These are phyloP conservation scores for Theileria luwenshuni DNA, from an alignment of 169 alveolate species.

Conservation along the genomic window DNA sequence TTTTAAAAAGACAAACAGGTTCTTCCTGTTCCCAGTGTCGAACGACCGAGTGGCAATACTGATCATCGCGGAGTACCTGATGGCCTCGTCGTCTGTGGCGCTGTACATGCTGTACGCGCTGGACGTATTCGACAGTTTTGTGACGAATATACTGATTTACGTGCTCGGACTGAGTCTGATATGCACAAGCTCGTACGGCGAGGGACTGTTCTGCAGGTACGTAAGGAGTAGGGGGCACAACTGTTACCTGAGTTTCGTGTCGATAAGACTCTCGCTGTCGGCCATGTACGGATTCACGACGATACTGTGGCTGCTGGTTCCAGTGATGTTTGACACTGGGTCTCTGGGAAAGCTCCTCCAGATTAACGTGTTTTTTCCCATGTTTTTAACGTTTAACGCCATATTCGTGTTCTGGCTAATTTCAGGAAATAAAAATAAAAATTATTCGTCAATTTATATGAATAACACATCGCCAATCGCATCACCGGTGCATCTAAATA, in stretches of 20 bases:
- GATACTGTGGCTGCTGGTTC: conserved; percentile 45
- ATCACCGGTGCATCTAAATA: neutral
- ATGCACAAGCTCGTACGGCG: conserved; percentile 42
- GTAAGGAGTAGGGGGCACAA: conserved; percentile 37
- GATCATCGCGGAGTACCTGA: conserved; percentile 17
- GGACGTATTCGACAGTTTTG: neutral
- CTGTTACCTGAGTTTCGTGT: conserved; percentile 31
- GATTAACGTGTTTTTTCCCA: conserved; percentile 31
- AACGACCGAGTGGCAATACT: conserved; percentile 19
- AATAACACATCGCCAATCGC: neutral
- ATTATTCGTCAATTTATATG: too few species aligned
- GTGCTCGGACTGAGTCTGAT: conserved; percentile 15
- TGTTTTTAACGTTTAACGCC: conserved; percentile 40
- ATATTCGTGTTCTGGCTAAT: conserved; percentile 46
- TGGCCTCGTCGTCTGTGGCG: conserved; percentile 13
- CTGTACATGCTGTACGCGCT: conserved; percentile 14
- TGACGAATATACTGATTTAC: neutral
- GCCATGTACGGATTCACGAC: conserved; percentile 48
- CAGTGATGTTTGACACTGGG: conserved; percentile 15
- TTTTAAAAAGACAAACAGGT: neutral
- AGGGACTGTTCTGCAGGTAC: conserved; percentile 59
- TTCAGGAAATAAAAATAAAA: neutral
- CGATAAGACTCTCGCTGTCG: conserved; percentile 40
- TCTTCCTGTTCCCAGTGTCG: neutral
- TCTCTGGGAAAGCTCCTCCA: conserved; percentile 19